These are phyloP conservation scores for Crucibulum cyathiforme DNA, from an alignment of 1,284 basidiomycete genomes.

Conservation along the genomic window DNA sequence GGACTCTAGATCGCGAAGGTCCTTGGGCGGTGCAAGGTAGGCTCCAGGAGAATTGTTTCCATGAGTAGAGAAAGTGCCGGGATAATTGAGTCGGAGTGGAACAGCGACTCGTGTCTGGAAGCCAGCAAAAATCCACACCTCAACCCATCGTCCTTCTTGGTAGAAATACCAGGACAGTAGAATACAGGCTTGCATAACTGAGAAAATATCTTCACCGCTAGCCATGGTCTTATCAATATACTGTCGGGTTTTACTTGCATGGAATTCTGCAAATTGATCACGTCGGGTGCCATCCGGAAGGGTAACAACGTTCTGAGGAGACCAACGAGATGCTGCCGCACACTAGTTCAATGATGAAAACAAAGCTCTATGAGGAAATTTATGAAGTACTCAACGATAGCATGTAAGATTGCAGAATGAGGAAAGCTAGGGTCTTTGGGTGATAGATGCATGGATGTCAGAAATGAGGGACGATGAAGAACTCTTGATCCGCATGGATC, in stretches of 20 bases:
- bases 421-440: slow-evolving; percentile 81
- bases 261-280: slow-evolving; percentile 83
- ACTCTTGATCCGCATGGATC: slow-evolving; percentile 84
- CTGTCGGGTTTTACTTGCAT: slow-evolving; percentile 80
- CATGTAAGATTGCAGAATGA: slow-evolving; percentile 81
- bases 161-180: slow-evolving; percentile 88
- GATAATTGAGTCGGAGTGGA: slow-evolving; percentile 81
- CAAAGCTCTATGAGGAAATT: slow-evolving; percentile 2
- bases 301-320: slow-evolving; percentile 68
- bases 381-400: slow-evolving; percentile 58
- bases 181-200: slow-evolving; percentile 83
- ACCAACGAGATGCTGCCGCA: slow-evolving; percentile 84
- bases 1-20: slow-evolving; percentile 74
- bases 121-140: slow-evolving; percentile 87
- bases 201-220: slow-evolving; percentile 83
- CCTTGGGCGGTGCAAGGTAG: slow-evolving; percentile 79
- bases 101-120: slow-evolving; percentile 86
- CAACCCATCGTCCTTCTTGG: slow-evolving; percentile 86
- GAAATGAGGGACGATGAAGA: slow-evolving; percentile 79
- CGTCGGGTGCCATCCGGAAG: slow-evolving; percentile 74
- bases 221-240: slow-evolving; percentile 87
- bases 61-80: slow-evolving; percentile 77
- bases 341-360: slow-evolving; percentile 52
- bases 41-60: slow-evolving; percentile 71
- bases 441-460: slow-evolving; percentile 74